Evolutionary conservation across 78 protist species (phyloP).

Genomic region (Dictyostelium brefeldianum): DNA sequence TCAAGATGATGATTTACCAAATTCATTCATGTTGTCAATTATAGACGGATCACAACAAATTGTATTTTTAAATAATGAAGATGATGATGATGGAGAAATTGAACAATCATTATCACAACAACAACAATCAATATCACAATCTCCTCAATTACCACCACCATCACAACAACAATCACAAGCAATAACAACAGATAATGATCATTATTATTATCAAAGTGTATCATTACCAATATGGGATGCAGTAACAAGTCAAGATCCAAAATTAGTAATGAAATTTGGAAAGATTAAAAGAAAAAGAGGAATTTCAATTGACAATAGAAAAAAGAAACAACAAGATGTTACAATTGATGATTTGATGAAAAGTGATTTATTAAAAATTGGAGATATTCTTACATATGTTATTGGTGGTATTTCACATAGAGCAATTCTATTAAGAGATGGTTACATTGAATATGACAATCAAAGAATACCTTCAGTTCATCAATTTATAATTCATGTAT

Average conservation of each 20-base stretch:
- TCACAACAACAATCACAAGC: neutral
- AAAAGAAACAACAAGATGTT: constrained; percentile 41
- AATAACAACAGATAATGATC: neutral
- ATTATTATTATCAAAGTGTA: constrained; percentile 39
- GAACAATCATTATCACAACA: neutral
- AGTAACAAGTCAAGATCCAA: constrained; percentile 69
- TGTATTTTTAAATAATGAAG: neutral
- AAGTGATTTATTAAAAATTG: constrained; percentile 25
- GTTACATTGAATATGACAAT: constrained; percentile 53
- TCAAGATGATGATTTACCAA: constrained; percentile 12
- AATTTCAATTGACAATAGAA: constrained; percentile 16
- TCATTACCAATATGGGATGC: constrained; percentile 81
- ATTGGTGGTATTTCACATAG: constrained; percentile 35
- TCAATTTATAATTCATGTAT: constrained; percentile 27
- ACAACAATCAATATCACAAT: neutral
- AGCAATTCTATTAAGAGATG: constrained; percentile 36
- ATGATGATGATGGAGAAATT: neutral
- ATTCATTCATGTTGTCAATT: neutral
- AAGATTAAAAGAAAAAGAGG: constrained; percentile 71
- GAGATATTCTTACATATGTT: constrained; percentile 41
- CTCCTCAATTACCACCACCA: neutral
- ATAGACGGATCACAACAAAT: constrained; percentile 14
- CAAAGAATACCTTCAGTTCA: constrained; percentile 64
- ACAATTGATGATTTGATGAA: constrained; percentile 78
- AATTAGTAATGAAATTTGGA: constrained; percentile 4